phyloP scores from a whole-genome alignment of 2,329 filamentous ascomycete species.

The Fusarium torulosum region DNA sequence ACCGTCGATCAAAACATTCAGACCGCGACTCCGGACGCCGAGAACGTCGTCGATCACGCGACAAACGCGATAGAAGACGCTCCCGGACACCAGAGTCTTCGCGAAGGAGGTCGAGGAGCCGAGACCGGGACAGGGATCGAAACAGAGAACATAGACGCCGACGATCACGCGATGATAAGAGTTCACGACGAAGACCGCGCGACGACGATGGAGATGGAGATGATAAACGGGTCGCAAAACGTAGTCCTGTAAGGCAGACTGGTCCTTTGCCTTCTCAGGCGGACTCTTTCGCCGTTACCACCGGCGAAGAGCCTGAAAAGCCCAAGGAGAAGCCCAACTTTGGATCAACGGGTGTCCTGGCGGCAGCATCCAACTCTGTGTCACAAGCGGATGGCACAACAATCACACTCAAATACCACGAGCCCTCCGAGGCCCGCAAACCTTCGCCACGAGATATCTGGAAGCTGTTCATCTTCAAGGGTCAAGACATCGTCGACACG shows the following conservation, averaged over 20 bases:
- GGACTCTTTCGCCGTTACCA: slow-evolving; percentile 69
- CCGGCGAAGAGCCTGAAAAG: slow-evolving; percentile 61
- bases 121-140: slow-evolving; percentile 46
- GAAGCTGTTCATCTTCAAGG: slow-evolving; percentile 95
- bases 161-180: slow-evolving; percentile 52
- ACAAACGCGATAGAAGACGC: slow-evolving; percentile 49
- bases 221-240: slow-evolving; percentile 42
- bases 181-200: slow-evolving; percentile 45
- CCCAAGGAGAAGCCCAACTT: slow-evolving; percentile 93
- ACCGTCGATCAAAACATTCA: slow-evolving; percentile 42
- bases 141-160: slow-evolving; percentile 47
- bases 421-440: slow-evolving; percentile 92
- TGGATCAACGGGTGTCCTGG: slow-evolving; percentile 81
- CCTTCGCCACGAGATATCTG: slow-evolving; percentile 82
- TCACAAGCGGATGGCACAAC: slow-evolving; percentile 78
- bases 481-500: slow-evolving; percentile 81
- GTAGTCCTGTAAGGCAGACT: slow-evolving; percentile 48
- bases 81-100: slow-evolving; percentile 51
- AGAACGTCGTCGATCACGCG: slow-evolving; percentile 49
- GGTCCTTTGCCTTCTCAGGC: slow-evolving; percentile 71
- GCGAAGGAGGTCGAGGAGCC: slow-evolving; percentile 45
- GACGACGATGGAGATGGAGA: slow-evolving; percentile 36
- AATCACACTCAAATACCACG: slow-evolving; percentile 93
- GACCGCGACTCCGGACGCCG: slow-evolving; percentile 44
- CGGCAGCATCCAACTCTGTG: slow-evolving; percentile 85